A percentile compares a stretch with the other conserved stretches of the same genome.
Conservation (phyloP, 331 rosid genomes). For the Arachis monticola region DNA sequence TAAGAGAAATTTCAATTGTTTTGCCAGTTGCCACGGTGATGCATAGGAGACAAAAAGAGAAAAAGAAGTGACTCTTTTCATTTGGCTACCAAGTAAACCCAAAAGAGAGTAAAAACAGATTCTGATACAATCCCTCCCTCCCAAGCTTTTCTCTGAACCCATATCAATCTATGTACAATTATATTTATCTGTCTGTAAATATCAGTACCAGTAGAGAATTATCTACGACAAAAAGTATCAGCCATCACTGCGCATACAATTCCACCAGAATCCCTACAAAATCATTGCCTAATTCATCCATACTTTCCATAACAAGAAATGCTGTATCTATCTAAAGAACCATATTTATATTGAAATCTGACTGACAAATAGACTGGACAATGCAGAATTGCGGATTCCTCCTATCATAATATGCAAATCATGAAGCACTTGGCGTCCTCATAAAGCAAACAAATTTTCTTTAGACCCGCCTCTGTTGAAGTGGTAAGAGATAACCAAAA, state of each 20-base stretch:
- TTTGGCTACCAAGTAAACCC: background rate
- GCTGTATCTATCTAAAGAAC: background rate
- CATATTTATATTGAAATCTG: background rate
- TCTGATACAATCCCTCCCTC: background rate
- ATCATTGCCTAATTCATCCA: conserved; percentile 16
- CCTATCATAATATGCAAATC: background rate
- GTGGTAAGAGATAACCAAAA: conserved; percentile 13
- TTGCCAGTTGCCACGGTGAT: background rate
- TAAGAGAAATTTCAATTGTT: background rate
- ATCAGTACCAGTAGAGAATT: background rate
- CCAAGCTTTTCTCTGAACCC: background rate
- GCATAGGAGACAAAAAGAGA: background rate
- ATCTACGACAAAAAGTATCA: background rate
- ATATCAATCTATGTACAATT: conserved; percentile 10
- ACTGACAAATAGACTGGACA: background rate
- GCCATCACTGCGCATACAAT: background rate
- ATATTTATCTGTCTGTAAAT: conserved; percentile 5
- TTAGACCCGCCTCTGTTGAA: background rate
- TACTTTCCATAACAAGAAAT: conserved; percentile 9
- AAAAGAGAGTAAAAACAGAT: background rate
- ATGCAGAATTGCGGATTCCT: background rate
- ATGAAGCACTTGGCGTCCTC: background rate
- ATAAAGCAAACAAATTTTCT: background rate
- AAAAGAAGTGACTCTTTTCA: background rate
- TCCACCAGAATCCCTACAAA: background rate